Evolutionary conservation across 169 alveolate species (phyloP).

Genomic region (Plasmodium reichenowi): DNA sequence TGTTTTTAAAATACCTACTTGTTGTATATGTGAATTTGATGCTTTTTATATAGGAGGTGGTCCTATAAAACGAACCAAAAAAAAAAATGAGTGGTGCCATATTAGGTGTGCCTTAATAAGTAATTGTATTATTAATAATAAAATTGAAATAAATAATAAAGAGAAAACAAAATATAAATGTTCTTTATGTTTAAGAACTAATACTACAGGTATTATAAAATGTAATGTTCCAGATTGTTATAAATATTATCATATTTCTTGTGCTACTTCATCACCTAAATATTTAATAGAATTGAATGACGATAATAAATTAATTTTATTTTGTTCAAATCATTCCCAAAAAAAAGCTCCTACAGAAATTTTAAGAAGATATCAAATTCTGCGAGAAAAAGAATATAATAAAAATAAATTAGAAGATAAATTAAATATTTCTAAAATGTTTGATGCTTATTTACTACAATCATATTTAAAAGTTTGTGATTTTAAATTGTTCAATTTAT

Average conservation of each 20-base stretch:
- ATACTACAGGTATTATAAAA: slow-evolving; percentile 81
- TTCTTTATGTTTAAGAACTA: slow-evolving; percentile 77
- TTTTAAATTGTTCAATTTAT: slow-evolving; percentile 49
- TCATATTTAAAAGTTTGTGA: slow-evolving; percentile 62
- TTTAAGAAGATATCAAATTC: slow-evolving; percentile 83
- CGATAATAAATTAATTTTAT: slow-evolving; percentile 80
- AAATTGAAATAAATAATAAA: slow-evolving; percentile 79
- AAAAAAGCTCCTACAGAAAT: slow-evolving; percentile 87
- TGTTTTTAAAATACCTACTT: slow-evolving; percentile 79
- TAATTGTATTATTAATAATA: slow-evolving; percentile 43
- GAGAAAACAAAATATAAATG: slow-evolving; percentile 80
- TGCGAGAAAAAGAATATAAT: slow-evolving; percentile 76
- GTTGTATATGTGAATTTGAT: slow-evolving; percentile 85
- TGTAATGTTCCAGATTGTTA: slow-evolving; percentile 83
- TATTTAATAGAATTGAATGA: slow-evolving; percentile 84
- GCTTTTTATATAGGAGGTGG: slow-evolving; percentile 87
- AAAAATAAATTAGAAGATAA: slow-evolving; percentile 78
- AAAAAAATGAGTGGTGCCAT: slow-evolving; percentile 86
- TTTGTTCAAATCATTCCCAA: slow-evolving; percentile 85
- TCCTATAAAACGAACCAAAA: slow-evolving; percentile 84
- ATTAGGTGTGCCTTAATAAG: slow-evolving; percentile 83
- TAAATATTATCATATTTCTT: slow-evolving; percentile 86
- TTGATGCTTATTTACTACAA: slow-evolving; percentile 67
- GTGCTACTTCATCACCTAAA: slow-evolving; percentile 85
- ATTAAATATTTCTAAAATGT: slow-evolving; percentile 49